Base-by-base conservation (phyloP, 2,329 filamentous ascomycete species). In the Paradendryphiella salina region DNA sequence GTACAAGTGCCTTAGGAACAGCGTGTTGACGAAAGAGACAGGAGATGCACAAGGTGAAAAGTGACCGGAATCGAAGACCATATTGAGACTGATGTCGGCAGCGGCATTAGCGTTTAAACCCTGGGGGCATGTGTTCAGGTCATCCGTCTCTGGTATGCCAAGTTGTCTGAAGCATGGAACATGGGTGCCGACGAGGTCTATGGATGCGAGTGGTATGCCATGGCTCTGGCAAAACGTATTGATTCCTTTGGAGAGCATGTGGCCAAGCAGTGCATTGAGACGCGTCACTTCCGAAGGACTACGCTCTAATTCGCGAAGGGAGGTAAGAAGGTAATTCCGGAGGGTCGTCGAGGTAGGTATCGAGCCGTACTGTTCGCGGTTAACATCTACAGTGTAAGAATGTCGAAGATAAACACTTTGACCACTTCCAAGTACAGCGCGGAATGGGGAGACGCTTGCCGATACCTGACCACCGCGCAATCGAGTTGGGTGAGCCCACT, bases 181-280 rank as follows among this genome's bases (percentile, higher is more conserved):
- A 81, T 85, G 81, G 3, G 80, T 82, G 18, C 81, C 81, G 31
- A 85, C 75, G 17, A 75, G 76, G 56, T 85, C 81, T 52, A 85
- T 78, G 6, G 73, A 73, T 13, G 71, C 64, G 15, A 78, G 66
- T 9, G 75, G 59, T 34, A 83, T 67, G 17, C 68, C 56, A 38
- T 80, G 64, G 39, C 76, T 72, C 14, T 71, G 60, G 59, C 75
- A 79, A 60, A 85, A 85, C 21, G 75, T 61, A 29, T 77, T 72
- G 33, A 78, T 80, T 0, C 82, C 80, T 0, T 70, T 69, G 1
- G 82, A 79, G 62, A 85, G 84, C 6, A 79, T 77, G 63, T 83
- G 78, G 7, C 82, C 82, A 4, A 85, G 74, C 18, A 80, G 72
- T 11, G 82, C 77, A 53, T 85, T 85, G 52, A 84, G 76, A 59